These are phyloP conservation scores for Xerocomus cyaneibrunnescens DNA, from an alignment of 1,284 basidiomycete species.

Conservation along the genomic window DNA sequence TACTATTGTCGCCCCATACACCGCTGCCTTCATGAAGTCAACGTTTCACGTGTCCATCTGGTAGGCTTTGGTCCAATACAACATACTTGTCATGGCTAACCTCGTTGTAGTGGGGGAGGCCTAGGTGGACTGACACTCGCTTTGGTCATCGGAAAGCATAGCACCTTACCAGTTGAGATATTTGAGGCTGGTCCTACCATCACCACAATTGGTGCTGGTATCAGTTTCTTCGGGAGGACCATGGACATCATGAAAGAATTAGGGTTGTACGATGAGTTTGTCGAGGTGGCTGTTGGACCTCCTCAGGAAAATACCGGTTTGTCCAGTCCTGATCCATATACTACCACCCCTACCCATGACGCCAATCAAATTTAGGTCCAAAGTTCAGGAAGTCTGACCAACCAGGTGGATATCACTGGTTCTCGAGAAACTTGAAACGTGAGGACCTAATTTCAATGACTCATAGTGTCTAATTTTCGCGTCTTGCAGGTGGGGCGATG, in stretches of 20 bases:
- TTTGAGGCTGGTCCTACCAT: conserved; percentile 39
- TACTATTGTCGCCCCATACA: not conserved
- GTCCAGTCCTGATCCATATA: not conserved
- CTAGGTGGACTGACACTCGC: conserved; percentile 41
- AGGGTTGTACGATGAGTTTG: conserved; percentile 28
- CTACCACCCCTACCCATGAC: not conserved
- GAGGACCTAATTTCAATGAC: not conserved
- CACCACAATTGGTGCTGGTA: conserved; percentile 39
- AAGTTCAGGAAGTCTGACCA: conserved; percentile 26
- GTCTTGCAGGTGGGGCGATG: conserved; percentile 24
- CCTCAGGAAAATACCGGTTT: conserved; percentile 16
- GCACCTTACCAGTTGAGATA: conserved; percentile 28
- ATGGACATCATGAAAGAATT: conserved; percentile 37
- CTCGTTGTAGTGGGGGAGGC: conserved; percentile 37
- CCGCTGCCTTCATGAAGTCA: conserved; percentile 5
- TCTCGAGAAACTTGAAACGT: conserved; percentile 13
- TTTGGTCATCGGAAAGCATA: conserved; percentile 32
- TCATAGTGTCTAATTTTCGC: not conserved
- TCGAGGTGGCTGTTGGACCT: conserved; percentile 6
- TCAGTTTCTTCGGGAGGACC: conserved; percentile 37
- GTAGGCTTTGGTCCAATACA: not conserved
- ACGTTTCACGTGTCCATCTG: conserved; percentile 16
- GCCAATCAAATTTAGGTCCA: conserved; percentile 7
- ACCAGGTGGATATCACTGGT: conserved; percentile 28
- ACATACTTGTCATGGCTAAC: not conserved